Evolutionary conservation across 2,329 filamentous ascomycete genomes (phyloP).

Genomic region (Ceratocystis harringtonii): DNA sequence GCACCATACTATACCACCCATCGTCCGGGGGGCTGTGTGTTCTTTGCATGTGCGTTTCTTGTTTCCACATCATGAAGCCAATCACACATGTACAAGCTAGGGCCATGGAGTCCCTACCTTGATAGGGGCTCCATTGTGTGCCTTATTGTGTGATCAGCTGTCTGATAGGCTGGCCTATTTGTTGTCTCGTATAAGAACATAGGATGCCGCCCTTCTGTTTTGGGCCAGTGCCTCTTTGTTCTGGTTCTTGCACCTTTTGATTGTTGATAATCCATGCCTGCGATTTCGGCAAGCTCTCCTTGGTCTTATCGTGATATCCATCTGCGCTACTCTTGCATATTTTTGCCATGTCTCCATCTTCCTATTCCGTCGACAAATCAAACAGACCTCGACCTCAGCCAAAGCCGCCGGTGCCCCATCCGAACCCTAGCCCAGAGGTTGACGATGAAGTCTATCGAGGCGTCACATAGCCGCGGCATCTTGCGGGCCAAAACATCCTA

Average conservation of each 20-base stretch:
- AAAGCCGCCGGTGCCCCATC: slow-evolving; percentile 23
- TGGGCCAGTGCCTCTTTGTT: background rate
- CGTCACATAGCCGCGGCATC: too few relatives aligned
- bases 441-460: background rate
- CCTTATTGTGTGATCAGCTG: background rate
- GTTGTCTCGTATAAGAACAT: background rate
- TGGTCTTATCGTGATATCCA: background rate
- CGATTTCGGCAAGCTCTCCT: background rate
- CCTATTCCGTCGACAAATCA: slow-evolving; percentile 2
- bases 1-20: background rate
- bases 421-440: slow-evolving; percentile 20
- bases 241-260: background rate
- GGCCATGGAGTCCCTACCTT: background rate
- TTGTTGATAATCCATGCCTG: background rate
- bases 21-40: too few relatives aligned
- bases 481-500: too few relatives aligned
- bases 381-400: slow-evolving; percentile 23
- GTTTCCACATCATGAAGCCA: background rate
- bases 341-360: background rate
- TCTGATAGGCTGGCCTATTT: background rate
- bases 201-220: background rate
- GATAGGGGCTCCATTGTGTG: background rate
- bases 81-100: background rate
- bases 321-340: too few relatives aligned
- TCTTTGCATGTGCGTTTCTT: background rate